Evolutionary conservation across 2,329 filamentous ascomycete genomes (phyloP), one percentile per base, ranked within the genome.

Genomic region (Ophiocordyceps camponoti-saundersi): DNA sequence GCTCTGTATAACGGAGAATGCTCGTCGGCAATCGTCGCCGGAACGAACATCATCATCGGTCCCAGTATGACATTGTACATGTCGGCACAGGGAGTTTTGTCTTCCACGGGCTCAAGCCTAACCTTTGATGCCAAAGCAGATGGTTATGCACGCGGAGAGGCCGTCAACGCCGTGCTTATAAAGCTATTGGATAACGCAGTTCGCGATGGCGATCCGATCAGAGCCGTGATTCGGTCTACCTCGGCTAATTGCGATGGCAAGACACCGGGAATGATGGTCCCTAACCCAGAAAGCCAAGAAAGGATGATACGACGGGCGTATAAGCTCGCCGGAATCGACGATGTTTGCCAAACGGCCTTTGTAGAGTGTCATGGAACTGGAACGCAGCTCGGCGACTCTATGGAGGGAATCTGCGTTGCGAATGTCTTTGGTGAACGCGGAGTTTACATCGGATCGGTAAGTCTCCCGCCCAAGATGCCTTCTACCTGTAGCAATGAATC

Each of bases 91-190:
- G 61, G 62, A 1, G 56, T 68, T 0, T 52, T 70, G 5, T 63
- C 61, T 3, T 53, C 57, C 1, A 53, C 57, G 1, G 63, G 59
- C 26, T 49, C 59, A 26, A 55, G 56, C 42, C 55, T 60, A 44
- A 58, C 59, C 1, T 72, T 69, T 48, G 69, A 71, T 41, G 57
- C 61, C 2, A 54, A 59, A 8, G 73, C 69, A 0, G 61, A 72
- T 46, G 73, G 73, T 0, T 77, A 73, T 48, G 69, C 61, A 0
- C 62, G 71, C 6, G 72, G 67, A 2, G 73, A 77, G 50, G 73
- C 67, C 6, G 53, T 68, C 15, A 65, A 56, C 2, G 58, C 62
- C 7, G 47, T 76, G 6, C 57, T 67, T 6, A 48, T 77, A 0
- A 76, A 76, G 56, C 59, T 54, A 0, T 54, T 76, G 0, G 56